These are phyloP conservation scores for Magnaporthiopsis poae DNA, from an alignment of 2,329 filamentous ascomycete species.

Conservation along the genomic window DNA sequence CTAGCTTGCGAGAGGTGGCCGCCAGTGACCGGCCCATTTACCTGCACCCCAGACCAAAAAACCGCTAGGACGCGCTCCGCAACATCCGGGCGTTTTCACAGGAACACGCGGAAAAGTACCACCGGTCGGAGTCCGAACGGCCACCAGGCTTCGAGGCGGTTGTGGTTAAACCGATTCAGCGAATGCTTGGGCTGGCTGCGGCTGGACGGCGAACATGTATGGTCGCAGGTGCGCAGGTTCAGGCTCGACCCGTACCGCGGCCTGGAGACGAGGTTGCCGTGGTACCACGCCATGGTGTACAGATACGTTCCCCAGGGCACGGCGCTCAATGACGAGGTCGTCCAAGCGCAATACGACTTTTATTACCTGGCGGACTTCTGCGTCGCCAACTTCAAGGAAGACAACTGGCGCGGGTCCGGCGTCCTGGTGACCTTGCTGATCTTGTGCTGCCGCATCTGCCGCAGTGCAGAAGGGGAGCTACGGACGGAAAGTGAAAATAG, in stretches of 20 bases:
- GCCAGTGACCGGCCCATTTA: background rate
- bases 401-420: background rate
- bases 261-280: background rate
- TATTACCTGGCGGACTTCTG: background rate
- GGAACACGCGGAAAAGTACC: no score
- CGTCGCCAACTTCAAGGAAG: background rate
- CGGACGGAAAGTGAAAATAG: no score
- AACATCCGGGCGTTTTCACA: background rate
- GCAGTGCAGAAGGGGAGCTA: no score
- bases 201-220: background rate
- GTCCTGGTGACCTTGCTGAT: background rate
- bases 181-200: background rate
- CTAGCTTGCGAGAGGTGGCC: background rate
- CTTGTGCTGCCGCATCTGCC: background rate
- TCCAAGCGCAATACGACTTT: background rate
- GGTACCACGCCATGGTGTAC: background rate
- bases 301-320: background rate
- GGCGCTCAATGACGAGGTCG: background rate
- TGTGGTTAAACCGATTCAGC: background rate
- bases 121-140: background rate
- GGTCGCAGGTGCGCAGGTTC: background rate
- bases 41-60: background rate
- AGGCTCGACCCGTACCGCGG: background rate
- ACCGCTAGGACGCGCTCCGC: background rate
- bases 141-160: background rate